These are phyloP conservation scores for Pyrenula massariospora DNA, from an alignment of 495 filamentous ascomycete genomes.

Conservation along the genomic window DNA sequence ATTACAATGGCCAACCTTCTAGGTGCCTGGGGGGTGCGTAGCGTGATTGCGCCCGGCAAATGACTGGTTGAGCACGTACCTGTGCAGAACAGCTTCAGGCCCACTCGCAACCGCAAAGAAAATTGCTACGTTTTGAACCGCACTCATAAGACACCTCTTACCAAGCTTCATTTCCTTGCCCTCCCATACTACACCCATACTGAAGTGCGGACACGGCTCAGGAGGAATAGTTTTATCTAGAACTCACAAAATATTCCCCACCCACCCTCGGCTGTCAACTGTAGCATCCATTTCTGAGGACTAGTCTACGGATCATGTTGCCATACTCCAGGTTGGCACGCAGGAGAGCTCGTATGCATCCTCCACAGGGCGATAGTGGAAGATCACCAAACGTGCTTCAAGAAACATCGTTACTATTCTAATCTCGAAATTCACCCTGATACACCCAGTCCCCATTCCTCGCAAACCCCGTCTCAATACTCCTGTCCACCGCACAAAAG, in stretches of 20 bases:
- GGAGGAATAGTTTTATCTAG: slow-evolving; percentile 16
- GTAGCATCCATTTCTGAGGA: slow-evolving; percentile 27
- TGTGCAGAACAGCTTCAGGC: background rate
- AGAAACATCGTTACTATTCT: background rate
- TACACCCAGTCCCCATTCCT: slow-evolving; percentile 13
- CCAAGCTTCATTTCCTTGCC: background rate
- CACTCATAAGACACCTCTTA: background rate
- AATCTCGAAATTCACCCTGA: slow-evolving; percentile 3
- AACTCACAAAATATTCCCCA: slow-evolving; percentile 26
- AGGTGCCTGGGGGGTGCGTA: too few species aligned
- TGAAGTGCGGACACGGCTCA: slow-evolving; percentile 10
- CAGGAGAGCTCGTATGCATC: slow-evolving; percentile 8
- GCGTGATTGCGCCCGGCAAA: too few species aligned
- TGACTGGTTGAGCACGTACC: background rate
- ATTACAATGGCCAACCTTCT: too few species aligned
- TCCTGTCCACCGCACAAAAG: slow-evolving; percentile 7
- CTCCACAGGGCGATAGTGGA: slow-evolving; percentile 9
- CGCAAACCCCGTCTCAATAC: slow-evolving; percentile 3
- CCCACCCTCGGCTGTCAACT: slow-evolving; percentile 24
- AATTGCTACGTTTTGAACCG: background rate
- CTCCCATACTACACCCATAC: background rate
- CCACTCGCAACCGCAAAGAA: background rate
- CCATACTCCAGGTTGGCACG: slow-evolving; percentile 10
- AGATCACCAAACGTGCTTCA: slow-evolving; percentile 2
- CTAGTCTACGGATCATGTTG: slow-evolving; percentile 16